Evolutionary conservation across 179 eudicot species (phyloP), one percentile per base, ranked within the genome.

Genomic region (Silene vulgaris): DNA sequence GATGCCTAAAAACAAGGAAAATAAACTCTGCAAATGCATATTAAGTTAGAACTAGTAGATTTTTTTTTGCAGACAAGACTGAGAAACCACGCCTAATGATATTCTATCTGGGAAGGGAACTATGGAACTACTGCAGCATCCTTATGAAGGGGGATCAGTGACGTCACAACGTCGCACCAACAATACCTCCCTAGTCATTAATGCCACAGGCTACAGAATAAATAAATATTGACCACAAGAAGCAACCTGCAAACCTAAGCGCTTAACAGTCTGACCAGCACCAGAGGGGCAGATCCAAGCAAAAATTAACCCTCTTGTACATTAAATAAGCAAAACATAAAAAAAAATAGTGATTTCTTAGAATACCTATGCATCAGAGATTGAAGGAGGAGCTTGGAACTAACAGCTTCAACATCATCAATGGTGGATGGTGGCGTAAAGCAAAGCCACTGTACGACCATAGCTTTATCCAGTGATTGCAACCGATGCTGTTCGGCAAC

Each of bases 381-480:
- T 69, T 86, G 90, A 52, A 86, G 80, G 78, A 90, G 95, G 75
- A 95, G 93, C 82, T 88, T 88, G 35, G 85, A 76, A 76, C 89
- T 79, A 79, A 90, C 86, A 76, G 75, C 78, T 72, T 83, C 77
- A 79, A 83, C 91, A 83, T 88, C 89, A 78, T 79, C 85, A 73
- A 87, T 86, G 43, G 93, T 87, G 48, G 97, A 87, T 56, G 96
- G 99, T 67, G 99, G 99, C 26, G 95, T 89, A 88, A 95, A 92
- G 88, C 97, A 90, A 74, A 95, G 95, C 99, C 99, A 95, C 77
- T 92, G 95, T 72, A 95, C 76, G 65, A 85, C 96, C 95, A 85
- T 89, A 75, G 99, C 97, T 83, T 95, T 94, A 84, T 95, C 93
- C 75, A 87, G 87, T 64, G 93, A 88, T 83, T 90, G 99, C 81